Evolutionary conservation across 2,329 filamentous ascomycete genomes (phyloP).

Genomic region (Emergomyces africanus): DNA sequence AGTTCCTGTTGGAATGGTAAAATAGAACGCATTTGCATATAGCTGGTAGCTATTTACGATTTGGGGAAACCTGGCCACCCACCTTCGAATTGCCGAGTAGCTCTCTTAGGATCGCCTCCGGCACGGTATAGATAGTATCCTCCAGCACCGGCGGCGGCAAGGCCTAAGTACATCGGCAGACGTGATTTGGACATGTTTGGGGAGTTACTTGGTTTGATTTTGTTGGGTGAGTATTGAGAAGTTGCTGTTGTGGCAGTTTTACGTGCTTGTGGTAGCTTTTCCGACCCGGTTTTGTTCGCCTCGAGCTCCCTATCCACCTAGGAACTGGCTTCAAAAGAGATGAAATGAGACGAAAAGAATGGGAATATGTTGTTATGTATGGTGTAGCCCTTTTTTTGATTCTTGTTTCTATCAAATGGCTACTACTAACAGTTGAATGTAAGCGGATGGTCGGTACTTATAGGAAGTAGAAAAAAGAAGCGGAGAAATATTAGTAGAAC

Average conservation of each 20-base stretch:
- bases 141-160: slow-evolving; percentile 52
- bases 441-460: not conserved
- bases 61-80: slow-evolving; percentile 21
- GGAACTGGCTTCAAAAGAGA: not conserved
- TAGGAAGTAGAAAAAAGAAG: not conserved
- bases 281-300: not conserved
- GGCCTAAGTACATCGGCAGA: slow-evolving; percentile 31
- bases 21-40: not conserved
- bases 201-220: not conserved
- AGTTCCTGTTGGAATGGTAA: not conserved
- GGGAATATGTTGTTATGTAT: not conserved
- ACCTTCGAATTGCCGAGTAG: slow-evolving; percentile 83
- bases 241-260: not conserved
- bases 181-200: slow-evolving; percentile 25
- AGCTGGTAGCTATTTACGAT: not conserved
- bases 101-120: slow-evolving; percentile 66
- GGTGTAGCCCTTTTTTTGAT: not conserved
- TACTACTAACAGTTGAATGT: not conserved
- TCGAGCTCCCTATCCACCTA: not conserved
- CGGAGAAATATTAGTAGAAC: not conserved
- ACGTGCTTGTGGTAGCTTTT: not conserved
- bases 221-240: not conserved
- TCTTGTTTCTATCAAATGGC: not conserved
- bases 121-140: slow-evolving; percentile 89
- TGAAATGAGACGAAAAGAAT: not conserved